phyloP scores from a whole-genome alignment of 441 rosid genomes.

The Euphorbia schlechtendalii region DNA sequence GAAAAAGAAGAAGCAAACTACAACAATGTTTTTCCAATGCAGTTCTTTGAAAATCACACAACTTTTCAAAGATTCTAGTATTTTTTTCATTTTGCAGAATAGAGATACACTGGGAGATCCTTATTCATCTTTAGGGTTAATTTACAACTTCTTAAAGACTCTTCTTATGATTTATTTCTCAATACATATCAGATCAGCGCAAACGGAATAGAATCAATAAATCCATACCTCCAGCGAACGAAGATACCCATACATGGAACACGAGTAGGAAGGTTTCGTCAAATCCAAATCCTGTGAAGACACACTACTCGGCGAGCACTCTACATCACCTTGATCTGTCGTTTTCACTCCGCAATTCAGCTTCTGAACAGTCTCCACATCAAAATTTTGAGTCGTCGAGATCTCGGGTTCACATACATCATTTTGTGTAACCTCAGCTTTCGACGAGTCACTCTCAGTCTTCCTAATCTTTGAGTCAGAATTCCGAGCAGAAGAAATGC shows the following conservation, averaged over 20 bases:
- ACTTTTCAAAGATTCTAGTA: slow-evolving; percentile 1
- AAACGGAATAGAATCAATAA: neutral
- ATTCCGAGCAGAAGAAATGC: neutral
- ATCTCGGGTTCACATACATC: slow-evolving; percentile 3
- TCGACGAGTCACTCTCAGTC: neutral
- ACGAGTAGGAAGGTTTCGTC: slow-evolving; percentile 21
- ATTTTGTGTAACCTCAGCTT: neutral
- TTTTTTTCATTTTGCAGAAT: neutral
- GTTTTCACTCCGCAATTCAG: slow-evolving; percentile 14
- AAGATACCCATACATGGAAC: slow-evolving; percentile 36
- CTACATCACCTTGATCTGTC: slow-evolving; percentile 4
- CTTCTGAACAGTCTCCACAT: slow-evolving; percentile 5
- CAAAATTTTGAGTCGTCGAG: slow-evolving; percentile 9
- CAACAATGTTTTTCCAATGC: neutral
- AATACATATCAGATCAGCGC: neutral
- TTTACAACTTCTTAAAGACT: neutral
- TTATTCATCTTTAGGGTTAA: neutral
- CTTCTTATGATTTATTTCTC: neutral
- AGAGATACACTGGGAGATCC: neutral
- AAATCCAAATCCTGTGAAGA: slow-evolving; percentile 15
- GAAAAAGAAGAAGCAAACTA: neutral
- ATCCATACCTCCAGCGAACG: slow-evolving; percentile 37
- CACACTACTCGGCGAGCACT: slow-evolving; percentile 11
- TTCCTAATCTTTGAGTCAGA: neutral
- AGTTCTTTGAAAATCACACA: neutral